Percentiles rank a stretch among this genome's conserved stretches.
These are phyloP conservation scores for Rhexocercosporidium sp. DNA, from an alignment of 2,329 filamentous ascomycete genomes.

Conservation along the genomic window DNA sequence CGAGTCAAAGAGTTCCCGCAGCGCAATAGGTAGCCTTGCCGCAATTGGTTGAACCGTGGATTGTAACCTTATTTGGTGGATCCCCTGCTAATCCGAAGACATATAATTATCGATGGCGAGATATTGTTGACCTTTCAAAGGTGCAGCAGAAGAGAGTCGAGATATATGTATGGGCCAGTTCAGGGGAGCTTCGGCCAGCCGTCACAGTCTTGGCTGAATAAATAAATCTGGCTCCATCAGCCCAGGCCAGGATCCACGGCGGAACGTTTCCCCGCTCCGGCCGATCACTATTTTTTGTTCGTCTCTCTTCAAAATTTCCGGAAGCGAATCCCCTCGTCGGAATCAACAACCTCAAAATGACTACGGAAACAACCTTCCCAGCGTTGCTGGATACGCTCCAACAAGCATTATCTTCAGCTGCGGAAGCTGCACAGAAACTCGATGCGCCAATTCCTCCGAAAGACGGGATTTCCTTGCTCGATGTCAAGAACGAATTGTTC, in stretches of 20 bases:
- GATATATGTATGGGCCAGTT: neutral
- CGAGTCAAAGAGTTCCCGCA: slow-evolving; percentile 22
- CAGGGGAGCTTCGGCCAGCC: slow-evolving; percentile 16
- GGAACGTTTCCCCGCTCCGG: slow-evolving; percentile 8
- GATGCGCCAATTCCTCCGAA: slow-evolving; percentile 72
- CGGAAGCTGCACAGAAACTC: slow-evolving; percentile 69
- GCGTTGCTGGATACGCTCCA: slow-evolving; percentile 59
- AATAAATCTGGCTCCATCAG: slow-evolving; percentile 15
- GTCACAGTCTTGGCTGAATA: neutral
- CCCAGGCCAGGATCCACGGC: slow-evolving; percentile 4
- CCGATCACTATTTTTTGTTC: slow-evolving; percentile 11
- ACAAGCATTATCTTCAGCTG: slow-evolving; percentile 61
- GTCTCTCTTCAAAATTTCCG: slow-evolving; percentile 14
- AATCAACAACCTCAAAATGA: slow-evolving; percentile 44
- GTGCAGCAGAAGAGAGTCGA: neutral
- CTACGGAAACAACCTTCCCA: slow-evolving; percentile 53
- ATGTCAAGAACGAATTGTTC: slow-evolving; percentile 96
- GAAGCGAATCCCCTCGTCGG: neutral
- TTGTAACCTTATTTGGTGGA: slow-evolving; percentile 20
- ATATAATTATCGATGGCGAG: neutral
- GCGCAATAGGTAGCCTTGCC: slow-evolving; percentile 13
- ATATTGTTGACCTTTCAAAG: neutral
- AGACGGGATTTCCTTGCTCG: slow-evolving; percentile 91
- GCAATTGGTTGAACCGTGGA: slow-evolving; percentile 2
- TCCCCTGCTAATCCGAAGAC: neutral